A percentile compares a stretch with the other conserved stretches of the same genome.
Evolutionary conservation across 1,284 basidiomycete genomes (phyloP).

Genomic region (Fomitopsis palustris): DNA sequence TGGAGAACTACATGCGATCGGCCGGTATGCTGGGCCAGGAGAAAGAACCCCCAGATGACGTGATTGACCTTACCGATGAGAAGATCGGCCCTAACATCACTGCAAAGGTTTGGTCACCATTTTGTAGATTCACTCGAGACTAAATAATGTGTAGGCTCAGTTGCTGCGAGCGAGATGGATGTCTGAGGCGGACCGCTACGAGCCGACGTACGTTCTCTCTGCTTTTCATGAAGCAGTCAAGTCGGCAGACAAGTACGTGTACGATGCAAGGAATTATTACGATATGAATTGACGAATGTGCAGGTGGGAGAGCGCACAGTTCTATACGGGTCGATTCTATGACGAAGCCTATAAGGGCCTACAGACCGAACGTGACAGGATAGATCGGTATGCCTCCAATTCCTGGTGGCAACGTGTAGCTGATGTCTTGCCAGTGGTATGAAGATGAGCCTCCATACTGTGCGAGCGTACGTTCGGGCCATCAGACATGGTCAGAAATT

Average conservation of each 20-base stretch:
- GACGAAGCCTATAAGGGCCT: slow-evolving; percentile 69
- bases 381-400: slow-evolving; percentile 41
- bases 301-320: slow-evolving; percentile 86
- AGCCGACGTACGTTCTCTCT: slow-evolving; percentile 60
- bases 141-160: slow-evolving; percentile 55
- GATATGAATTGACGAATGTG: slow-evolving; percentile 7
- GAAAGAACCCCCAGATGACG: slow-evolving; percentile 17
- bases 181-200: slow-evolving; percentile 85
- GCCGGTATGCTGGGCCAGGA: slow-evolving; percentile 32
- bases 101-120: slow-evolving; percentile 58
- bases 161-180: slow-evolving; percentile 93
- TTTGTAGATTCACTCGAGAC: background rate
- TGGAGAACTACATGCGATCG: slow-evolving; percentile 75
- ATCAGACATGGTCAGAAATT: slow-evolving; percentile 90
- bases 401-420: background rate
- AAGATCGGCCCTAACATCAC: slow-evolving; percentile 52
- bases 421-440: slow-evolving; percentile 40
- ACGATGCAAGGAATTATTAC: too few species aligned
- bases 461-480: slow-evolving; percentile 73
- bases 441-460: slow-evolving; percentile 59
- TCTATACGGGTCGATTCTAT: slow-evolving; percentile 85
- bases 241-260: slow-evolving; percentile 55
- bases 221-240: slow-evolving; percentile 57
- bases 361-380: slow-evolving; percentile 39
- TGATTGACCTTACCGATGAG: slow-evolving; percentile 57